Evolutionary conservation across 2,329 filamentous ascomycete genomes (phyloP), one percentile per base, ranked within the genome.

Genomic region (Elsinoe batatas): DNA sequence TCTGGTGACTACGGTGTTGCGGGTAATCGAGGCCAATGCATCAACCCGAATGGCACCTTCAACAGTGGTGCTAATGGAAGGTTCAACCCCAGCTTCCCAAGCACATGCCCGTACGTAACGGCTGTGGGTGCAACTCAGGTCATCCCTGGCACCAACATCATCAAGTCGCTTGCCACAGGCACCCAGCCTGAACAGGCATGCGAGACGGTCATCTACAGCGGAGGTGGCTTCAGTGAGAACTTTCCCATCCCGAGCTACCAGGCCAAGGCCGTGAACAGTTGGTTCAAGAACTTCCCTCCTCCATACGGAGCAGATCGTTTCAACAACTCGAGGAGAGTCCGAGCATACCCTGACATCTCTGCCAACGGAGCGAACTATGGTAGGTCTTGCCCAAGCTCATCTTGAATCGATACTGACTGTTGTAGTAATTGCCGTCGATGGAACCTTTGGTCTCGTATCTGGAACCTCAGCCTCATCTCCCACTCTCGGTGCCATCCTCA

Each of bases 381-480:
- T 50, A 40, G 40, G 50, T 15, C 13, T 50, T 50, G 8, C 17
- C 37, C 7, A 54, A n/a, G 3, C 32, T 1, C 18, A 38, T 15
- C 22, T 22, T 46, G 18, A 36, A 20, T 22, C 12, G 30, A 33
- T 40, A 30, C 32, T 42, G n/a, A 42, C 17, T 18, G 7, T 30
- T 17, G 35, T 33, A 33, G 64, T 66, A 17, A 65, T 76, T 5
- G 72, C 73, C 1, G 64, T 75, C 32, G 64, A 75, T 47, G 74
- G 74, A 17, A 62, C 64, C 4, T 74, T 74, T 55, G 60, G 62
- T 0, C 66, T 74, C 26, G 70, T 75, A 0, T 77, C 70, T 50
- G 79, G 78, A 12, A 82, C 79, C 0, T 77, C 74, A 50, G 75
- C 77, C 6, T 72, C 72, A 2, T 64, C 74, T 32, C 79, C 78